Conservation (phyloP, 495 filamentous ascomycete genomes). For the Usnea hakonensis region DNA sequence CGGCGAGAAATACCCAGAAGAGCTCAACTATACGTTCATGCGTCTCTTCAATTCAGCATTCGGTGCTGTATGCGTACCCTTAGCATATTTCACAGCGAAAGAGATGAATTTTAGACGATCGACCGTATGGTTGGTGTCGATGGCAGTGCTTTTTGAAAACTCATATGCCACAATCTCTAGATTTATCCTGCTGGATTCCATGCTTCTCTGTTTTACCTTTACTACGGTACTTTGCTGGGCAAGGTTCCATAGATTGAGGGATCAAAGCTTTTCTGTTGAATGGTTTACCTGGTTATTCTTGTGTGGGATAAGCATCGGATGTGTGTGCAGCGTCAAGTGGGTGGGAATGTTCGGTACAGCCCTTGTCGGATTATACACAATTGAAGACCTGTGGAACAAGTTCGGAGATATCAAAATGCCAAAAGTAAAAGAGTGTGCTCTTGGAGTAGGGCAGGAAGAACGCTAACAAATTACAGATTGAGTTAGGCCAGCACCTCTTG, state of each 20-base stretch:
- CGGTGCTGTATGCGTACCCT: constrained; percentile 82
- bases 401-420: constrained; percentile 93
- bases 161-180: constrained; percentile 97
- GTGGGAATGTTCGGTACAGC: constrained; percentile 93
- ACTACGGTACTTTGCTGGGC: constrained; percentile 95
- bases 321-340: constrained; percentile 97
- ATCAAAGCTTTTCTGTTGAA: constrained; percentile 72
- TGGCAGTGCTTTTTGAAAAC: constrained; percentile 98
- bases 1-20: constrained; percentile 85
- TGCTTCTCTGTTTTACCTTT: constrained; percentile 97
- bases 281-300: constrained; percentile 91
- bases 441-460: neutral
- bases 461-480: constrained; percentile 40
- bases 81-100: constrained; percentile 90
- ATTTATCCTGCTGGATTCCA: constrained; percentile 95
- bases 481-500: constrained; percentile 67
- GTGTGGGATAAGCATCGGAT: constrained; percentile 89
- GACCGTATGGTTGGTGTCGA: constrained; percentile 86
- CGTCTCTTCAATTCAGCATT: constrained; percentile 94
- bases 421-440: constrained; percentile 43
- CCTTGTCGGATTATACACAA: constrained; percentile 88
- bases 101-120: constrained; percentile 79
- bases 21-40: constrained; percentile 98
- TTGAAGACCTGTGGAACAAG: constrained; percentile 97
- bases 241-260: constrained; percentile 80